These are phyloP conservation scores for Colletotrichum tropicicola DNA, from an alignment of 2,329 filamentous ascomycete genomes.

Conservation along the genomic window DNA sequence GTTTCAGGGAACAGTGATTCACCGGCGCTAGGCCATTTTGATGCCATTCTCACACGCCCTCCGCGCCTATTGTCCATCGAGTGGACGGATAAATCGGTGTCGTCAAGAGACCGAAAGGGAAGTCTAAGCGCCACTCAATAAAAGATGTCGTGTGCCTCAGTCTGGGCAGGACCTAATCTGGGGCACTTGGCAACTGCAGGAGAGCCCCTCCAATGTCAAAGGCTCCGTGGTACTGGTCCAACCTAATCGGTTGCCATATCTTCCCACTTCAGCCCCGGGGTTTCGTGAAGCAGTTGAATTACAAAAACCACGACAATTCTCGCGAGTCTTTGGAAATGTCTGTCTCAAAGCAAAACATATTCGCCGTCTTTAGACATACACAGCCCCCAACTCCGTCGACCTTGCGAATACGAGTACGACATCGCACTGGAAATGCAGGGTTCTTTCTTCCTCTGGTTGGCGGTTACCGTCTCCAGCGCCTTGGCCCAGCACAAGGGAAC, in stretches of 20 bases:
- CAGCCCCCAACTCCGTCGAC: no score
- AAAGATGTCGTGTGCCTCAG: neutral
- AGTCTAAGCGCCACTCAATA: neutral
- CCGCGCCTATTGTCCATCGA: neutral
- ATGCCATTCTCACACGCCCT: neutral
- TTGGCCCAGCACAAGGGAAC: conserved; percentile 3
- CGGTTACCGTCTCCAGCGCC: neutral
- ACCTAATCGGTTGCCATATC: neutral
- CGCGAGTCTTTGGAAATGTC: neutral
- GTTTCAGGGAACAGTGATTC: neutral
- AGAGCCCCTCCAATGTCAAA: neutral
- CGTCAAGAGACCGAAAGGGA: neutral
- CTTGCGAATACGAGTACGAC: neutral
- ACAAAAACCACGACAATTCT: neutral
- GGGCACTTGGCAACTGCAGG: neutral
- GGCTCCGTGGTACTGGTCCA: neutral
- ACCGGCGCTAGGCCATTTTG: neutral
- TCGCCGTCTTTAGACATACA: no score
- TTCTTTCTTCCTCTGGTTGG: neutral
- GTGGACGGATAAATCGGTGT: neutral
- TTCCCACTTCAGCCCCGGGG: neutral
- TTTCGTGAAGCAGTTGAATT: neutral
- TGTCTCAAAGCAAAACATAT: neutral
- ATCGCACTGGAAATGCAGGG: neutral
- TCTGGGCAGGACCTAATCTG: neutral